These are phyloP conservation scores for Ganoderma leucocontextum DNA, from an alignment of 1,284 basidiomycete species.

Conservation along the genomic window DNA sequence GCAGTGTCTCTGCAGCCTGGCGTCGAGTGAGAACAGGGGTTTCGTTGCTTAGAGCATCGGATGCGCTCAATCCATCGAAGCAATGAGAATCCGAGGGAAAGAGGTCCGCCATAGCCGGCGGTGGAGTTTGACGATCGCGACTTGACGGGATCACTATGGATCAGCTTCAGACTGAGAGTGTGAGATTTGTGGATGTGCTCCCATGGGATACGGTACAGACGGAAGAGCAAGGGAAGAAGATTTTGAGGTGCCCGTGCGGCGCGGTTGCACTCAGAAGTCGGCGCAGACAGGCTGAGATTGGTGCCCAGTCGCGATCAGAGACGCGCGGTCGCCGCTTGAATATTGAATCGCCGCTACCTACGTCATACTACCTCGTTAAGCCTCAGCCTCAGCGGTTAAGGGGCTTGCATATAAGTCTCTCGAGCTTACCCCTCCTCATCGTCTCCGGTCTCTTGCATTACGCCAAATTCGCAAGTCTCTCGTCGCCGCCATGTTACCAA, in stretches of 20 bases:
- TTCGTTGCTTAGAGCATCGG: not conserved
- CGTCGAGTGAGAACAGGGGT: not conserved
- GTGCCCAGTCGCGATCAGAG: no score
- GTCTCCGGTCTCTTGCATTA: no score
- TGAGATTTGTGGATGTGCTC: not conserved
- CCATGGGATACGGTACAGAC: not conserved
- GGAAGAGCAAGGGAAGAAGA: not conserved
- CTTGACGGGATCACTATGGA: not conserved
- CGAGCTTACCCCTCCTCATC: no score
- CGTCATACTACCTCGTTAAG: no score
- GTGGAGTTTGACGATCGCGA: not conserved
- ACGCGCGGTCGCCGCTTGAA: no score
- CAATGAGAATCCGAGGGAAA: not conserved
- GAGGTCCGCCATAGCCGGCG: not conserved
- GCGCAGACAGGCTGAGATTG: no score
- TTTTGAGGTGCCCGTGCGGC: no score
- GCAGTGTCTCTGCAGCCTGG: slow-evolving; percentile 10
- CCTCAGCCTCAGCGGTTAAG: no score
- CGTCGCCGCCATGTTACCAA: no score
- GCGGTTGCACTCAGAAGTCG: not conserved
- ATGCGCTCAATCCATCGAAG: not conserved
- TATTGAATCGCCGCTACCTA: no score
- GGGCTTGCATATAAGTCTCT: no score
- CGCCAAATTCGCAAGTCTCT: no score
- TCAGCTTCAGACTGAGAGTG: not conserved